Base-by-base conservation (phyloP, 116 monocot genomes). In the Posidonia oceanica region DNA sequence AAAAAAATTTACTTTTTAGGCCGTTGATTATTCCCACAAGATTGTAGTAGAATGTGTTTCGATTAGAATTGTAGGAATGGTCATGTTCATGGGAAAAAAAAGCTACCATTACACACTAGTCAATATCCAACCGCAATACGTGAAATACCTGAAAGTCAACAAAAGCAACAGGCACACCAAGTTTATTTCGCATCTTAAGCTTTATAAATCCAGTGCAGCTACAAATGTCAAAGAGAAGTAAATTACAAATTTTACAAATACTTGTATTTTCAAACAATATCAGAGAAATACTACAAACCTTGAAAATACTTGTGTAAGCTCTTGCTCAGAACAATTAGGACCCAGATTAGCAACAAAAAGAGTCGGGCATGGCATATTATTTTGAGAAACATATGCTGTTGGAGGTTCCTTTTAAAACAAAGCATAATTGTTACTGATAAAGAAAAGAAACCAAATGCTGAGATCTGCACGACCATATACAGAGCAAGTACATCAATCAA, bases 181-280 rank as follows among this genome's bases (percentile, higher is more conserved):
- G 74, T 63, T 78, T 89, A 55, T 83, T 87, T 82, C 85, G 94
- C 83, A 89, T 76, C 83, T 89, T 89, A 52, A 89, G 62, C 59
- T 94, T 94, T 71, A 83, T 36, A 66, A 89, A 94, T 57, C 94
- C 94, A 15, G 81, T 78, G 69, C 79, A 94, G 72, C 94, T 94
- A 22, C 23, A 75, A 17, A 63, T 14, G 52, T 64, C 10, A 52
- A 69, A 52, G 61, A 23, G 21, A 48, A 38, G 16, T 38, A 18
- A 23, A 18, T 39, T 8, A 17, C 29, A 23, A 17, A 23, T 17
- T 44, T 39, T n/a, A 66, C 4, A 39, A 66, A 16, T 12, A 7
- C 63, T 2, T 64, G 29, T 5, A n/a, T 54, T 36, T n/a, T 56
- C 14, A 22, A 61, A 4, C 8, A 61, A 8, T 21, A 4, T 6